These are phyloP conservation scores for Fusarium denticulatum DNA, from an alignment of 2,329 filamentous ascomycete genomes.

Conservation along the genomic window DNA sequence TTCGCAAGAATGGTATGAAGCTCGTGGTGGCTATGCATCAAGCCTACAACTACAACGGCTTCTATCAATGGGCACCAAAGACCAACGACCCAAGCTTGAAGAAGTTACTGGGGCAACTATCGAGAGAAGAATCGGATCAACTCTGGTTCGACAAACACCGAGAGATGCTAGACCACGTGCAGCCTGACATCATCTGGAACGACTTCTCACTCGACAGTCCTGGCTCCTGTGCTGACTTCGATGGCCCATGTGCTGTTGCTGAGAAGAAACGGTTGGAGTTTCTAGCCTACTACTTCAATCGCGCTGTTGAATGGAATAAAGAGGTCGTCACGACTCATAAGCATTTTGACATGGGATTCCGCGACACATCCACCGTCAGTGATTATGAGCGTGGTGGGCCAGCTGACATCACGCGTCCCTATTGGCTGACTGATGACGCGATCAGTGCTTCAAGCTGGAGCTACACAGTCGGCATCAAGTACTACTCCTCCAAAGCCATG, in stretches of 20 bases:
- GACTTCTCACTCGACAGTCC: conserved; percentile 12
- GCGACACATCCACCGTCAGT: conserved; percentile 9
- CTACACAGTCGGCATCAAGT: conserved; percentile 11
- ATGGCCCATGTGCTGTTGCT: conserved; percentile 3
- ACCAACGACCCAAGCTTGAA: conserved; percentile 6
- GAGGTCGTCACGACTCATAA: conserved; percentile 13
- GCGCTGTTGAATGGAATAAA: conserved; percentile 5
- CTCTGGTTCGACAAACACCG: conserved; percentile 15
- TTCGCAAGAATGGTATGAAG: conserved; percentile 14
- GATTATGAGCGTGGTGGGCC: conserved; percentile 13
- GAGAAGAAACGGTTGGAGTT: conserved; percentile 5
- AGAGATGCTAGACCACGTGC: conserved; percentile 14
- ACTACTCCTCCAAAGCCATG: conserved; percentile 19
- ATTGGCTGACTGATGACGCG: conserved; percentile 13
- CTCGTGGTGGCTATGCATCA: conserved; percentile 22
- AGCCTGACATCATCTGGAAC: conserved; percentile 19
- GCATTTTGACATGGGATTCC: conserved; percentile 14
- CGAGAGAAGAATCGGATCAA: neutral
- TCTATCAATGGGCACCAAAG: conserved; percentile 14
- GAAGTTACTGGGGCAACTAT: neutral
- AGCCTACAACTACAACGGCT: conserved; percentile 20
- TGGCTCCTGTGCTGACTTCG: neutral
- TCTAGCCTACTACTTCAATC: conserved; percentile 14
- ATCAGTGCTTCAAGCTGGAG: conserved; percentile 21
- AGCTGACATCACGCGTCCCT: conserved; percentile 2